Base-by-base conservation (phyloP, 257 asterid genomes). In the Primulina huaijiensis region DNA sequence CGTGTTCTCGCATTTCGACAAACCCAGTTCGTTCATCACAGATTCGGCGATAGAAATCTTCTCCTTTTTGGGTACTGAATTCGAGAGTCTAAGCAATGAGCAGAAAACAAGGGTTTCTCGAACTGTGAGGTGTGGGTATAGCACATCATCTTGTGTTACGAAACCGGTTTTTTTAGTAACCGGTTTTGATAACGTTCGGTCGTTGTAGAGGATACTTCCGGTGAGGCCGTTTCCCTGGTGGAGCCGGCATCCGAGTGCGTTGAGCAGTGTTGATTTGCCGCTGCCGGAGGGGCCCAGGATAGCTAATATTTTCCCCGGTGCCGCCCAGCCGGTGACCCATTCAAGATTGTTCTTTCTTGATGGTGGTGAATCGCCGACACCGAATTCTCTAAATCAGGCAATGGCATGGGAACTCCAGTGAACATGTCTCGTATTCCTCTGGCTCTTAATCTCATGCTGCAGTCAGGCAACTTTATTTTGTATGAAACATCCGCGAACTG, bases 261-360 rank as follows among this genome's bases (percentile, higher is more conserved):
- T 92, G 0, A 92, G 79, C 17, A 92, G 86, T 63, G 98, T 92
- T 25, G 98, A 92, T 73, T 92, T 92, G 5, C 98, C 98, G 65
- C 98, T 92, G 7, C 97, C 98, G 11, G 98, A 92, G 5, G 98
- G 98, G 2, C 98, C 98, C 1, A 92, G 92, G 21, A 92, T 71
- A 77, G 97, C 96, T 5, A 92, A 78, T 72, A 88, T 76, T 62
- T 83, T 77, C 7, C 98, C 98, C 2, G 98, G 98, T 30, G 77
- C 76, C 21, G 87, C 98, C 79, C 82, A 74, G 31, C 98, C 98
- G 2, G 97, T 90, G 68, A 92, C 85, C 92, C 88, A 43, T 78
- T 79, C 67, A 92, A 34, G 72, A 92, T 84, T 10, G 82, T 81
- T 12, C 86, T 83, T 55, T 86, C 90, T 16, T 71, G 84, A 57